Conservation (phyloP, 2,329 filamentous ascomycete genomes). For the Thyridium curvatum region DNA sequence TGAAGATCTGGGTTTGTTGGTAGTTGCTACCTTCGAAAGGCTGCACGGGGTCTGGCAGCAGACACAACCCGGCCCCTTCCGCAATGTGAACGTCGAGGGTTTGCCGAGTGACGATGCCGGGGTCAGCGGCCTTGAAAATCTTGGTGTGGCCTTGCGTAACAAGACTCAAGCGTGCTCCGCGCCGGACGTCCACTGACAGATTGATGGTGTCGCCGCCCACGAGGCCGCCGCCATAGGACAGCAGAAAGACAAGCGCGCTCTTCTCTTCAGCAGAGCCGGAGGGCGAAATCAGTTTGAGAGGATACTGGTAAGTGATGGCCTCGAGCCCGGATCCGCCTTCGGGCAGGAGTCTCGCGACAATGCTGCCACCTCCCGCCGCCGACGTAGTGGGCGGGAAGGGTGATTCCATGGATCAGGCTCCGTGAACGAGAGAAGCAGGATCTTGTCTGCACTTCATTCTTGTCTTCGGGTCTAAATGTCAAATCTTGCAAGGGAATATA, state of each 20-base stretch:
- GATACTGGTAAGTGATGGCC: slow-evolving; percentile 82
- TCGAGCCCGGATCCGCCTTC: slow-evolving; percentile 65
- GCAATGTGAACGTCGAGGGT: slow-evolving; percentile 44
- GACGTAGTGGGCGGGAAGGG: slow-evolving; percentile 73
- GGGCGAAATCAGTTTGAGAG: slow-evolving; percentile 86
- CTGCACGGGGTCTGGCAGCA: slow-evolving; percentile 87
- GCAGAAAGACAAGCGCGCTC: slow-evolving; percentile 76
- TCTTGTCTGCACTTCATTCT: too few relatives aligned
- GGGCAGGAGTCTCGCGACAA: slow-evolving; percentile 68
- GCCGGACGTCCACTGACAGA: slow-evolving; percentile 61
- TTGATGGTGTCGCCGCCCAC: slow-evolving; percentile 80
- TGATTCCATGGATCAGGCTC: slow-evolving; percentile 40
- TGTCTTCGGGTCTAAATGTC: too few relatives aligned
- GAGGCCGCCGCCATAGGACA: slow-evolving; percentile 92
- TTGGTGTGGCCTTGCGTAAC: slow-evolving; percentile 83
- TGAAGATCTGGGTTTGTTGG: slow-evolving; percentile 76
- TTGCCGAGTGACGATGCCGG: slow-evolving; percentile 52
- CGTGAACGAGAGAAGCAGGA: too few relatives aligned
- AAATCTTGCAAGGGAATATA: too few relatives aligned
- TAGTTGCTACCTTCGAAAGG: slow-evolving; percentile 83
- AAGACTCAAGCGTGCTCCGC: slow-evolving; percentile 59
- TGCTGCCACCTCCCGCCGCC: slow-evolving; percentile 69
- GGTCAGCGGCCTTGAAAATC: slow-evolving; percentile 73
- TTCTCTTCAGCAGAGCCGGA: slow-evolving; percentile 56
- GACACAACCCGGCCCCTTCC: slow-evolving; percentile 48